Percentiles rank a stretch among this genome's conserved stretches.
Evolutionary conservation across 2,329 filamentous ascomycete species (phyloP).

Genomic region (Verticillium nubilum): DNA sequence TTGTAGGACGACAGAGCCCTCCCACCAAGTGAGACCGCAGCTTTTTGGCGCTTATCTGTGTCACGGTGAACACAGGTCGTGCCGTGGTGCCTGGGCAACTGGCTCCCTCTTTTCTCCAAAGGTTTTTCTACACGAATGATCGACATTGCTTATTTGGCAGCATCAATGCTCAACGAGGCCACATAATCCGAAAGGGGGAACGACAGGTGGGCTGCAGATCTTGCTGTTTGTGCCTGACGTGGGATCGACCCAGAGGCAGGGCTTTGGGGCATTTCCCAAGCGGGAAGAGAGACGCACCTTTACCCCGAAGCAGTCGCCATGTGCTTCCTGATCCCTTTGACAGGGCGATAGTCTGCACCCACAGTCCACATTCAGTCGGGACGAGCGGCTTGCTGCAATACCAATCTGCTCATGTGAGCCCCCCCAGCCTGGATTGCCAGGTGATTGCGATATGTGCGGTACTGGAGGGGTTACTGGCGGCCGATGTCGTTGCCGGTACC

Average conservation of each 20-base stretch:
- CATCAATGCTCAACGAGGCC: neutral
- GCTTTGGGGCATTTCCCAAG: neutral
- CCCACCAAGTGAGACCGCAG: neutral
- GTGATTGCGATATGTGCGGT: neutral
- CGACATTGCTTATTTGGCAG: neutral
- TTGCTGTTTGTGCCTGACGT: neutral
- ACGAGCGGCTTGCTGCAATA: neutral
- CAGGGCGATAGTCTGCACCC: neutral
- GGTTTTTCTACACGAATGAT: neutral
- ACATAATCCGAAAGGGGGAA: neutral
- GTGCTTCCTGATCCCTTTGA: neutral
- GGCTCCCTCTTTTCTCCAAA: neutral
- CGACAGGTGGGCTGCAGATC: neutral
- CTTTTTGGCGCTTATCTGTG: conserved; percentile 1
- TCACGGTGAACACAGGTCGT: neutral
- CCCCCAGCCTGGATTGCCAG: neutral
- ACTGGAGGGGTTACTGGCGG: neutral
- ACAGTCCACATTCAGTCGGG: neutral
- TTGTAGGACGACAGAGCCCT: neutral
- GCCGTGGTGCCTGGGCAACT: neutral
- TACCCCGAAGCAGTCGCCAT: neutral
- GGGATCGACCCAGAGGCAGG: neutral
- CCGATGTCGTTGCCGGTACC: neutral
- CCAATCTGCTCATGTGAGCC: neutral
- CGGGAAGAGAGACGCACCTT: neutral